Conservation (phyloP, 148 eudicot genomes). For the Rhododendron henanense region DNA sequence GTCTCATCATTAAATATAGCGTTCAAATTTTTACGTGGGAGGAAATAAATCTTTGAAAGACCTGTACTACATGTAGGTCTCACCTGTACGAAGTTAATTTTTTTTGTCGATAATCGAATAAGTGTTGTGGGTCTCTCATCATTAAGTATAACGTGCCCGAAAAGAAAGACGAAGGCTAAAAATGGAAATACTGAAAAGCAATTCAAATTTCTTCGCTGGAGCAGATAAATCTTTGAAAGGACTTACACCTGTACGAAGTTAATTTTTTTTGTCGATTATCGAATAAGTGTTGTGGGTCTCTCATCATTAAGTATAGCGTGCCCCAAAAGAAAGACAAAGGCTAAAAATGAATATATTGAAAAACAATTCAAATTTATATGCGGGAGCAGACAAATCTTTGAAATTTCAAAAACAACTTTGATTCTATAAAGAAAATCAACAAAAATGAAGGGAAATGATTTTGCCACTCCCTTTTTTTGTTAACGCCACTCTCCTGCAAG, state of each 20-base stretch:
- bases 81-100: not conserved
- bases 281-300: not conserved
- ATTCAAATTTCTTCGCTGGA: not conserved
- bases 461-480: too few relatives aligned
- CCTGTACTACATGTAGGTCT: too few relatives aligned
- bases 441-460: too few relatives aligned
- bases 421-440: too few relatives aligned
- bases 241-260: too few relatives aligned
- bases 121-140: not conserved
- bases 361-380: not conserved
- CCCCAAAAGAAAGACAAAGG: not conserved
- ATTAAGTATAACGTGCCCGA: not conserved
- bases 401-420: too few relatives aligned
- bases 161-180: not conserved
- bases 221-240: not conserved
- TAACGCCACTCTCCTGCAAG: too few relatives aligned
- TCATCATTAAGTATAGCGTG: not conserved
- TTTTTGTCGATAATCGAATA: not conserved
- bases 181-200: not conserved
- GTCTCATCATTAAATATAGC: too few relatives aligned
- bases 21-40: too few relatives aligned
- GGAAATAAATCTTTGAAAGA: too few relatives aligned
- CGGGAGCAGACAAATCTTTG: not conserved
- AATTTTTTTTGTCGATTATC: not conserved
- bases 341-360: not conserved